A percentile compares a stretch with the other conserved stretches of the same genome.
phyloP scores from a whole-genome alignment of 768 basidiomycete species.

The Tulasnella sp. region DNA sequence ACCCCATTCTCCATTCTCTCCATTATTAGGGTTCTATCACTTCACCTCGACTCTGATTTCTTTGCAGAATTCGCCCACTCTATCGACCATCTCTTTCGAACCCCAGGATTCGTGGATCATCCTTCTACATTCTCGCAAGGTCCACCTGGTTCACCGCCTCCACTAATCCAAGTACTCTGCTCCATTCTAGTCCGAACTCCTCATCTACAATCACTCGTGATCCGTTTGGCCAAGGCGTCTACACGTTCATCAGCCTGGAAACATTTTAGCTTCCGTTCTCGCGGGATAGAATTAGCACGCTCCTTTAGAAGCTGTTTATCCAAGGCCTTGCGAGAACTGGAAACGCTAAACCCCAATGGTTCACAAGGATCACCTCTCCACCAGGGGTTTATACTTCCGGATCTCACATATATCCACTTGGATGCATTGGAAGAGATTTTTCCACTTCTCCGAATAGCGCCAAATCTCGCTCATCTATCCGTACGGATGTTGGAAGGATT shows the following conservation, averaged over 20 bases:
- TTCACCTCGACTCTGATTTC: conserved; percentile 12
- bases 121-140: too few species aligned
- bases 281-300: neutral
- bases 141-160: neutral
- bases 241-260: conserved; percentile 9
- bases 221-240: conserved; percentile 6
- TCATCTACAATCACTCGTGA: conserved; percentile 6
- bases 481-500: conserved; percentile 11
- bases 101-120: neutral
- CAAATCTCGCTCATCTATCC: neutral
- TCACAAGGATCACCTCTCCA: neutral
- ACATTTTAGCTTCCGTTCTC: conserved; percentile 1
- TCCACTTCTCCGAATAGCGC: neutral
- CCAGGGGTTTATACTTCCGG: neutral
- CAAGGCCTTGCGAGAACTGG: conserved; percentile 2
- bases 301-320: neutral
- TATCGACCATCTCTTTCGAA: conserved; percentile 8
- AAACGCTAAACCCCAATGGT: neutral
- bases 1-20: neutral
- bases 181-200: neutral
- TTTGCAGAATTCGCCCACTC: conserved; percentile 7
- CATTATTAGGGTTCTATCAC: conserved; percentile 6
- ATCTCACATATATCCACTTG: conserved; percentile 6
- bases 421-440: conserved; percentile 11
- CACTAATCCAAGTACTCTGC: conserved; percentile 5